These are phyloP conservation scores for Hortiboletus campestris DNA, from an alignment of 768 basidiomycete species.

Conservation along the genomic window DNA sequence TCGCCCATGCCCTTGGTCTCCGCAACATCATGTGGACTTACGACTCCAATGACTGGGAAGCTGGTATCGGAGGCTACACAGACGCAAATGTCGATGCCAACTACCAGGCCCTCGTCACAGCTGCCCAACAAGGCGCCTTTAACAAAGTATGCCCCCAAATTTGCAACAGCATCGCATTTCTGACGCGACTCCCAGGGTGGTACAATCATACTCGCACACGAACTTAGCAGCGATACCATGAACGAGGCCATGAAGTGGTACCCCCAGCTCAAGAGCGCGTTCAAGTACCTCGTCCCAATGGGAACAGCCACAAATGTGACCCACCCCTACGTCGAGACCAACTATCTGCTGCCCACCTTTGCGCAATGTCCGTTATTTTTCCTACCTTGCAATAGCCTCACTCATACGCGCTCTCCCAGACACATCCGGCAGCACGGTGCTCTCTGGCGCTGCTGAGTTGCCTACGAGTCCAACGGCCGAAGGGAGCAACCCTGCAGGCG, in stretches of 20 bases:
- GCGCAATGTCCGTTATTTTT: conserved; percentile 39
- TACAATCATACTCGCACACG: conserved; percentile 55
- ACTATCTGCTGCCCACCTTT: conserved; percentile 42
- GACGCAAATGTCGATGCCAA: conserved; percentile 47
- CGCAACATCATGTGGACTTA: conserved; percentile 73
- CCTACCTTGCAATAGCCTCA: not conserved
- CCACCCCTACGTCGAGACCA: conserved; percentile 51
- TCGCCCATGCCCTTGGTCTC: conserved; percentile 64
- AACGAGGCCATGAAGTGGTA: conserved; percentile 53
- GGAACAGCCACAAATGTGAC: conserved; percentile 50
- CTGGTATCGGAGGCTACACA: conserved; percentile 45
- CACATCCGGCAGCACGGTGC: conserved; percentile 23
- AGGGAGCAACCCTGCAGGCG: no score
- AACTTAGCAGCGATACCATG: conserved; percentile 63
- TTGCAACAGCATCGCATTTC: not conserved
- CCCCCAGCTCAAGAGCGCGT: conserved; percentile 41
- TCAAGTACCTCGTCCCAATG: conserved; percentile 51
- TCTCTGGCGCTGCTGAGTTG: not conserved
- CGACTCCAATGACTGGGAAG: conserved; percentile 74
- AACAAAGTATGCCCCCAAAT: conserved; percentile 27
- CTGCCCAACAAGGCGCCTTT: conserved; percentile 44
- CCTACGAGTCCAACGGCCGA: not conserved
- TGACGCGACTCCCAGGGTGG: conserved; percentile 35
- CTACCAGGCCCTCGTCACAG: conserved; percentile 52
- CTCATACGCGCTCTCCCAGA: conserved; percentile 9